A percentile compares a stretch with the other conserved stretches of the same genome.
Conservation (phyloP, 2,329 filamentous ascomycete species). For the Teratosphaeriaceae sp. region DNA sequence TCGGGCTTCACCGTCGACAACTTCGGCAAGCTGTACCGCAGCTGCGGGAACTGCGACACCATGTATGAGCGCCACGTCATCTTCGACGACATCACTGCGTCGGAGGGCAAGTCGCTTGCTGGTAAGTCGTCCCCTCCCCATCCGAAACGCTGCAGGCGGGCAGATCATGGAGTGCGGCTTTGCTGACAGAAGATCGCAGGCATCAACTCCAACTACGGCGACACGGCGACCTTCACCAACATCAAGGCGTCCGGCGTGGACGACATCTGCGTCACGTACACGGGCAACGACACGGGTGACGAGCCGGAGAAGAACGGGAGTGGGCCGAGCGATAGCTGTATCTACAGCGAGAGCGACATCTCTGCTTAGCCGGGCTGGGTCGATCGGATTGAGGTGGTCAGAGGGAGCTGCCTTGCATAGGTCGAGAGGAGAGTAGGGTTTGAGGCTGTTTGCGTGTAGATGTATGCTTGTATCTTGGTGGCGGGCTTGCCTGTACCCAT, state of each 20-base stretch:
- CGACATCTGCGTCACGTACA: conserved; percentile 31
- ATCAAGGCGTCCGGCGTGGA: conserved; percentile 31
- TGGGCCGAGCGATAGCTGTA: conserved; percentile 29
- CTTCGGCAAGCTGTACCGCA: conserved; percentile 45
- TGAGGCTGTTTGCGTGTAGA: neutral
- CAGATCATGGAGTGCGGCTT: no score
- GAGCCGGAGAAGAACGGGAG: conserved; percentile 28
- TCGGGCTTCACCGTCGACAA: conserved; percentile 37
- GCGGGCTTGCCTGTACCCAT: no score
- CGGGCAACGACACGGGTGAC: conserved; percentile 29
- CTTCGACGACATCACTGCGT: conserved; percentile 38
- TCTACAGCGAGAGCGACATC: conserved; percentile 25
- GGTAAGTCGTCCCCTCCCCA: conserved; percentile 8
- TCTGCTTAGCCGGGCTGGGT: no score
- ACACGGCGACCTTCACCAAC: conserved; percentile 39
- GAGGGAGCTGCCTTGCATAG: neutral
- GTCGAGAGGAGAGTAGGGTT: neutral
- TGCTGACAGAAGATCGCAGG: conserved; percentile 25
- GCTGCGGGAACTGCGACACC: conserved; percentile 45
- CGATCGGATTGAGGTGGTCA: neutral
- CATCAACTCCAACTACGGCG: conserved; percentile 48
- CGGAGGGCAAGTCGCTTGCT: conserved; percentile 36
- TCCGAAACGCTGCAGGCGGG: no score
- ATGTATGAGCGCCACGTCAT: conserved; percentile 37
- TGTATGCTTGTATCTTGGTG: neutral